Evolutionary conservation across 345 rosid genomes (phyloP).

Genomic region (Erucastrum elatum): DNA sequence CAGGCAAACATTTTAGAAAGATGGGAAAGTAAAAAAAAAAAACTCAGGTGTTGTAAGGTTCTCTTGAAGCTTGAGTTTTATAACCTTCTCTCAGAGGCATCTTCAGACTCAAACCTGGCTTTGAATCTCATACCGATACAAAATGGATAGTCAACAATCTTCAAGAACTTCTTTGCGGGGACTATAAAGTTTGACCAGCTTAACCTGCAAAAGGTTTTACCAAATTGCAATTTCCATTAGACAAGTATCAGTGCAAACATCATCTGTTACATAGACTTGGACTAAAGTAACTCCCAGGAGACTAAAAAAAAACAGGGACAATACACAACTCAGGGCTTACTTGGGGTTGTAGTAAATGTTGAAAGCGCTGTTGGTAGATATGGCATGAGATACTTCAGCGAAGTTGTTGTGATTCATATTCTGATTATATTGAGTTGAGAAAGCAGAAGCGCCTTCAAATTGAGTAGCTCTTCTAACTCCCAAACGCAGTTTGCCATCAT

Average conservation of each 20-base stretch:
- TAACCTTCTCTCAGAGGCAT: conserved; percentile 89
- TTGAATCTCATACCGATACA: conserved; percentile 86
- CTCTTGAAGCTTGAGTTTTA: conserved; percentile 12
- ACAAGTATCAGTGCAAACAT: background rate
- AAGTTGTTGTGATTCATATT: conserved; percentile 59
- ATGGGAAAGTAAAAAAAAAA: background rate
- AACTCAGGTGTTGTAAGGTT: background rate
- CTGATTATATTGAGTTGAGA: conserved; percentile 51
- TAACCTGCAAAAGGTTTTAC: conserved; percentile 44
- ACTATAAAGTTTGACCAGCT: conserved; percentile 75
- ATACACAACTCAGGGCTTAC: conserved; percentile 41
- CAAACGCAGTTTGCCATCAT: conserved; percentile 88
- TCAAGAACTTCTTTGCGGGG: conserved; percentile 68
- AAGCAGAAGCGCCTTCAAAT: conserved; percentile 52
- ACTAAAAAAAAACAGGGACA: background rate
- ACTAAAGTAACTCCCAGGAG: background rate
- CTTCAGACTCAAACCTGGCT: conserved; percentile 84
- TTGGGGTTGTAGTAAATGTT: conserved; percentile 91
- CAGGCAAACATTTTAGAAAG: conserved; percentile 1
- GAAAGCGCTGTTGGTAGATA: conserved; percentile 60
- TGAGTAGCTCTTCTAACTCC: conserved; percentile 93
- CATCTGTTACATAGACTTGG: background rate
- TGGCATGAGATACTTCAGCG: conserved; percentile 67
- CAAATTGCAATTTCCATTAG: background rate
- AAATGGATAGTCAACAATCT: conserved; percentile 66